Evolutionary conservation across 1,139 yeast genomes (phyloP).

Genomic region (Blastobotrys buckinghamii): DNA sequence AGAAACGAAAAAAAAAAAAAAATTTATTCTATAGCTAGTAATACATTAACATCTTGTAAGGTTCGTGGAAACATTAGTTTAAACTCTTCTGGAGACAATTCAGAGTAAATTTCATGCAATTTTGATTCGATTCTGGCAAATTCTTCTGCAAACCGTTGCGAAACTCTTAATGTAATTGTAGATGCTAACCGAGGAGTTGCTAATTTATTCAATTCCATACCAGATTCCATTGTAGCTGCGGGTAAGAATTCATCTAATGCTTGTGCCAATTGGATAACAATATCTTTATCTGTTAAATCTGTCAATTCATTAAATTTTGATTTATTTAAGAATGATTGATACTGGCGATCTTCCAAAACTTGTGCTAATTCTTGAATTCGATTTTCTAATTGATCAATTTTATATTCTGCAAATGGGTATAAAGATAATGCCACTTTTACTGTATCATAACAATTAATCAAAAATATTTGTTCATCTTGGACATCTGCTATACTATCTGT

Average conservation of each 20-base stretch:
- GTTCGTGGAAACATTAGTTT: constrained; percentile 26
- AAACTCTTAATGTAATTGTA: constrained; percentile 30
- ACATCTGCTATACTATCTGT: constrained; percentile 20
- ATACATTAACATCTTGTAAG: constrained; percentile 29
- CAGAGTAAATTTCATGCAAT: constrained; percentile 21
- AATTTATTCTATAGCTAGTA: constrained; percentile 18
- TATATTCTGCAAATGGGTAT: constrained; percentile 27
- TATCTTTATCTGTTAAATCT: constrained; percentile 14
- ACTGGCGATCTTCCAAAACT: constrained; percentile 28
- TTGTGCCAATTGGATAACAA: constrained; percentile 33
- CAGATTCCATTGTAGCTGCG: constrained; percentile 32
- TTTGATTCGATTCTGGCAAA: constrained; percentile 27
- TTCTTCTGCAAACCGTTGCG: constrained; percentile 28
- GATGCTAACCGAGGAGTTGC: constrained; percentile 33
- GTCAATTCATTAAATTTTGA: constrained; percentile 24
- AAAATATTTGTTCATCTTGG: constrained; percentile 28
- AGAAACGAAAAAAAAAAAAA: no score
- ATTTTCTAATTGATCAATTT: constrained; percentile 29
- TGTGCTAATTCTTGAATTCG: constrained; percentile 28
- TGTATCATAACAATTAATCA: constrained; percentile 35
- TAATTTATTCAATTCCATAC: constrained; percentile 27
- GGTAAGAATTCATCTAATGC: constrained; percentile 35
- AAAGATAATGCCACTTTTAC: constrained; percentile 29
- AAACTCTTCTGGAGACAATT: constrained; percentile 19
- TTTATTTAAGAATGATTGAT: constrained; percentile 22